Evolutionary conservation across 2,329 filamentous ascomycete genomes (phyloP).

Genomic region (Daldinia sp.): DNA sequence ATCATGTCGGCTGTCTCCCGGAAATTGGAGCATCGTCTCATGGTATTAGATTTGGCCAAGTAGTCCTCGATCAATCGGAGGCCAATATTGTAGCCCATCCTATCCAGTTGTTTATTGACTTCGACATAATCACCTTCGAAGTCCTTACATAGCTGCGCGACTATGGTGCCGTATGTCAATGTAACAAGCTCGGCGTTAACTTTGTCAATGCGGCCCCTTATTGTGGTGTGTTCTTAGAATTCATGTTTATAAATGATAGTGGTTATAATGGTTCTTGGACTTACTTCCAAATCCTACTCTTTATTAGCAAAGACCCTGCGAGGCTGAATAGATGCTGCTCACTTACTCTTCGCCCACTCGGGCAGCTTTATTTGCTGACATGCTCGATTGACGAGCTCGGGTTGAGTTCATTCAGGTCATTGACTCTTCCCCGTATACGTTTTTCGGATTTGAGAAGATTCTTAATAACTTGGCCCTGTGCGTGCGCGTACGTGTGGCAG

Average conservation of each 20-base stretch:
- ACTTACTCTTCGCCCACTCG: constrained; percentile 73
- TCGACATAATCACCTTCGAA: constrained; percentile 94
- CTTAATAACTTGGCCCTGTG: background rate
- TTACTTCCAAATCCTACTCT: constrained; percentile 89
- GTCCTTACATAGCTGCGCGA: constrained; percentile 95
- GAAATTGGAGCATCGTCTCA: constrained; percentile 91
- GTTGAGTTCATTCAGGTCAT: constrained; percentile 44
- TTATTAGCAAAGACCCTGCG: constrained; percentile 36
- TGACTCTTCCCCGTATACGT: constrained; percentile 24
- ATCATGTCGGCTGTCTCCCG: constrained; percentile 97
- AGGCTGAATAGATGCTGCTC: constrained; percentile 11
- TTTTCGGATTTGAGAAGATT: background rate
- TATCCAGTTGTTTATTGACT: constrained; percentile 97
- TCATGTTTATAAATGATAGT: background rate
- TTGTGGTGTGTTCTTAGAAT: constrained; percentile 39
- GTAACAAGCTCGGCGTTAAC: constrained; percentile 98
- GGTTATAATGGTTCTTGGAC: constrained; percentile 52
- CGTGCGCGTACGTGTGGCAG: background rate
- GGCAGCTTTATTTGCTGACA: constrained; percentile 72
- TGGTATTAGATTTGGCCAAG: constrained; percentile 91
- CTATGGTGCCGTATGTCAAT: constrained; percentile 96
- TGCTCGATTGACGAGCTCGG: constrained; percentile 54
- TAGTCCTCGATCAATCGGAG: constrained; percentile 97
- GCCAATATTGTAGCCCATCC: constrained; percentile 99
- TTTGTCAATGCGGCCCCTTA: constrained; percentile 93